A percentile compares a stretch with the other conserved stretches of the same genome.
Evolutionary conservation across 495 filamentous ascomycete species (phyloP).

Genomic region (Podospora comata): DNA sequence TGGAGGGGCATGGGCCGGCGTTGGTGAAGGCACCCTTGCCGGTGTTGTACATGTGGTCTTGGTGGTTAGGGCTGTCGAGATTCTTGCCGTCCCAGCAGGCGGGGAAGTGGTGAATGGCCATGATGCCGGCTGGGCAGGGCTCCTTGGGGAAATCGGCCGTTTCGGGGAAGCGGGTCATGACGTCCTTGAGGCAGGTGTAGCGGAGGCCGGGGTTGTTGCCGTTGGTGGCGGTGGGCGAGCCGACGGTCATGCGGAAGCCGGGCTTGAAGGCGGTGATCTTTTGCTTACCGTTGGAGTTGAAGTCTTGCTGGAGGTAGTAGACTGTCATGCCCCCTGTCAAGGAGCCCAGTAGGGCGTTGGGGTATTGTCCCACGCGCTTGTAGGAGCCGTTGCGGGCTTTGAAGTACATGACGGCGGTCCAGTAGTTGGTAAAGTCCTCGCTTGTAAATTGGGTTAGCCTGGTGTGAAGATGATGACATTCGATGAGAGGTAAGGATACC

Average conservation of each 20-base stretch:
- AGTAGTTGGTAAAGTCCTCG: constrained; percentile 35
- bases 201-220: constrained; percentile 40
- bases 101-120: constrained; percentile 51
- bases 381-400: constrained; percentile 47
- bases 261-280: constrained; percentile 45
- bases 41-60: constrained; percentile 50
- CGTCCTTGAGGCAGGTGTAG: constrained; percentile 42
- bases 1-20: constrained; percentile 43
- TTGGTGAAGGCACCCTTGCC: constrained; percentile 37
- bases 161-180: constrained; percentile 36
- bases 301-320: constrained; percentile 45
- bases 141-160: constrained; percentile 42
- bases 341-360: constrained; percentile 41
- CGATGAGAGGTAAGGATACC: not conserved
- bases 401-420: constrained; percentile 50
- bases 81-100: constrained; percentile 57
- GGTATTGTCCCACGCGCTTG: constrained; percentile 35
- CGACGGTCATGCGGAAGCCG: constrained; percentile 53
- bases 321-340: constrained; percentile 43
- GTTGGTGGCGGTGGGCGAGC: constrained; percentile 38
- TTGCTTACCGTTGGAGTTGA: constrained; percentile 34
- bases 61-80: constrained; percentile 55
- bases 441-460: not conserved
- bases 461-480: not conserved
- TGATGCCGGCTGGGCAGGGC: constrained; percentile 47